These are phyloP conservation scores for Fragaria iinumae DNA, from an alignment of 306 rosid species.

Conservation along the genomic window DNA sequence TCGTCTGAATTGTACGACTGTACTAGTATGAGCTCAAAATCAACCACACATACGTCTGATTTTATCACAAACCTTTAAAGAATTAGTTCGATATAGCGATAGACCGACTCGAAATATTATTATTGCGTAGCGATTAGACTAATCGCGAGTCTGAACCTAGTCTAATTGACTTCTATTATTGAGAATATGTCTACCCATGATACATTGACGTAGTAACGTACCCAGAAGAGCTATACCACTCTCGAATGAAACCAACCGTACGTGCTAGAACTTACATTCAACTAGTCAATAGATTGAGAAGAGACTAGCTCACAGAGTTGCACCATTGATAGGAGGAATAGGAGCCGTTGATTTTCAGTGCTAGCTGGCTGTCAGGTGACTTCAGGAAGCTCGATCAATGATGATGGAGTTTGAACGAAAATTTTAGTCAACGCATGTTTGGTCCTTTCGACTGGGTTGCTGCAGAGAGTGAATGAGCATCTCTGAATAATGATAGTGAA, in stretches of 20 bases:
- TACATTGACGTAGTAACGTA: too few species aligned
- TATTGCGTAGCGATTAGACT: too few species aligned
- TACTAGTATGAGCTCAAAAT: too few species aligned
- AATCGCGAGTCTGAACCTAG: too few species aligned
- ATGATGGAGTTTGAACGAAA: slow-evolving; percentile 21
- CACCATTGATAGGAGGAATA: neutral
- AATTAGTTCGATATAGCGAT: too few species aligned
- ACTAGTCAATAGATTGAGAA: neutral
- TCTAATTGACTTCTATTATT: too few species aligned
- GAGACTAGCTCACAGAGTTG: neutral
- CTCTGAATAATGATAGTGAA: neutral
- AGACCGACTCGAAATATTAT: too few species aligned
- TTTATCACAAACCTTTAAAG: too few species aligned
- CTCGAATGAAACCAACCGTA: neutral
- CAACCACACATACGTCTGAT: too few species aligned
- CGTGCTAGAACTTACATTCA: neutral
- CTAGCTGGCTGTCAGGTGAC: neutral
- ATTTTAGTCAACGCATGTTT: slow-evolving; percentile 25
- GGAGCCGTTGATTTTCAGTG: neutral
- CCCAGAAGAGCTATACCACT: too few species aligned
- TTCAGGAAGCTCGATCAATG: neutral
- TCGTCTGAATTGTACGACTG: too few species aligned
- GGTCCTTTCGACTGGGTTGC: slow-evolving; percentile 19
- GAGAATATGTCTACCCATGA: too few species aligned
- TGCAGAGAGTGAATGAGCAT: neutral